Percentiles rank a stretch among this genome's conserved stretches.
These are phyloP conservation scores for Micractinium conductrix DNA, from an alignment of 139 green algal genomes.

Conservation along the genomic window DNA sequence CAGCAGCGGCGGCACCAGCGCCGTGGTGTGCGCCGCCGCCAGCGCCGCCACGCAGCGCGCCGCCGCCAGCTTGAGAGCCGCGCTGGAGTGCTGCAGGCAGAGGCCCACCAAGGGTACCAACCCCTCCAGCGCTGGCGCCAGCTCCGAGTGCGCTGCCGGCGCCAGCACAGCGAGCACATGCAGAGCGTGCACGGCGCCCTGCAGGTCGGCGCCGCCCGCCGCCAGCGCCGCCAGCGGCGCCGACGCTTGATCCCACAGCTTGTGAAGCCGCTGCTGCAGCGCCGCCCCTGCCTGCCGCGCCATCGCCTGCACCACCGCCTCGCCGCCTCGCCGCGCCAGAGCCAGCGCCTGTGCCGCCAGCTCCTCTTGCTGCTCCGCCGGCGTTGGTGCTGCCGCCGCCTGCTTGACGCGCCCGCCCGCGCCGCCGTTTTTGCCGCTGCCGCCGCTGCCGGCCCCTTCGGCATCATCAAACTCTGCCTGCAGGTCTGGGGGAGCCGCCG, in stretches of 20 bases:
- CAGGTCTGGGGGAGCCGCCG: constrained; percentile 28
- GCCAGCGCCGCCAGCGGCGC: constrained; percentile 49
- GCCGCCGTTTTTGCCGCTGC: constrained; percentile 11
- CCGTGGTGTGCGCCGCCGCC: constrained; percentile 39
- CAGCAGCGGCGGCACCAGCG: constrained; percentile 67
- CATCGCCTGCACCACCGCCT: constrained; percentile 68
- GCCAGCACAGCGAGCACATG: constrained; percentile 79
- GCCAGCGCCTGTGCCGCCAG: constrained; percentile 22
- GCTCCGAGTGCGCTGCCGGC: constrained; percentile 50
- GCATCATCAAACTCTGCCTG: constrained; percentile 18
- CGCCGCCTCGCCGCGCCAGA: constrained; percentile 65
- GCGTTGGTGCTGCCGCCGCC: neutral
- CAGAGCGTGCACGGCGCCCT: constrained; percentile 48
- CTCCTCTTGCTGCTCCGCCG: constrained; percentile 26
- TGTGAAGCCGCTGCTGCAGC: constrained; percentile 68
- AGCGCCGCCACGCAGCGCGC: constrained; percentile 50
- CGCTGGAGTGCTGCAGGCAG: constrained; percentile 53
- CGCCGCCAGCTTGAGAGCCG: constrained; percentile 57
- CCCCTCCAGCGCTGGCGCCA: constrained; percentile 54
- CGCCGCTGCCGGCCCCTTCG: neutral
- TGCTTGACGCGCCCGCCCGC: neutral
- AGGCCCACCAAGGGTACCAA: constrained; percentile 63
- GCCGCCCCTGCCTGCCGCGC: constrained; percentile 45
- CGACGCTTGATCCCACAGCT: constrained; percentile 70
- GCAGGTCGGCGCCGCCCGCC: constrained; percentile 30